These are phyloP conservation scores for Helichrysum umbraculigerum DNA, from an alignment of 129 eudicot genomes.

Conservation along the genomic window DNA sequence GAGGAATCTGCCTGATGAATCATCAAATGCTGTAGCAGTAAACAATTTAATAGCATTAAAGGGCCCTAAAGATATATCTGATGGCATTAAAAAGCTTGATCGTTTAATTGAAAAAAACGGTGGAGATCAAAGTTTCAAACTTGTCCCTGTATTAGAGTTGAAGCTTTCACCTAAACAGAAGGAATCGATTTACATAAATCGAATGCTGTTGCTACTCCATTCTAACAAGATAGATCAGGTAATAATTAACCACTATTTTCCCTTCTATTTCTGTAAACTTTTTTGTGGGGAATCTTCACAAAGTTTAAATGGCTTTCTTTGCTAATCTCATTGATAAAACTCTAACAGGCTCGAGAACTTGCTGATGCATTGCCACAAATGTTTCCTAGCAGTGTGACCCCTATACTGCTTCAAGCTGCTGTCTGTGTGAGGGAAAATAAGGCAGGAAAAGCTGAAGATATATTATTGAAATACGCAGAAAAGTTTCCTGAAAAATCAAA, in stretches of 20 bases:
- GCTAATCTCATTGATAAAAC: slow-evolving; percentile 7
- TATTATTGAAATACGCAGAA: slow-evolving; percentile 62
- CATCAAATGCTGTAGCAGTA: slow-evolving; percentile 80
- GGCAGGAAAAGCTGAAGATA: slow-evolving; percentile 86
- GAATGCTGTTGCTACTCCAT: slow-evolving; percentile 81
- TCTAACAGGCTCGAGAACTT: slow-evolving; percentile 76
- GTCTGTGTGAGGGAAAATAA: slow-evolving; percentile 79
- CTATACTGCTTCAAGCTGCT: slow-evolving; percentile 89
- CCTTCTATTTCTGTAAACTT: background rate
- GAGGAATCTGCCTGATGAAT: slow-evolving; percentile 70
- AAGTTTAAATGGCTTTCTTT: background rate
- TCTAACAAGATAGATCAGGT: slow-evolving; percentile 95
- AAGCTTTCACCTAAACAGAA: slow-evolving; percentile 83
- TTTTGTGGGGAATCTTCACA: background rate
- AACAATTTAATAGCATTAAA: slow-evolving; percentile 70
- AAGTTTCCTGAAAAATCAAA: slow-evolving; percentile 63
- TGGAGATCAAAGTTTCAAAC: slow-evolving; percentile 56
- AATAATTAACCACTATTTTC: background rate
- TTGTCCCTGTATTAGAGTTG: slow-evolving; percentile 66
- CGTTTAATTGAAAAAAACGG: slow-evolving; percentile 62
- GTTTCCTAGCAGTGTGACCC: slow-evolving; percentile 72
- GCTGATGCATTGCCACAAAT: slow-evolving; percentile 67
- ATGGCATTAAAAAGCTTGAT: slow-evolving; percentile 88
- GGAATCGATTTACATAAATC: slow-evolving; percentile 73
- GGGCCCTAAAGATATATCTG: slow-evolving; percentile 85